phyloP scores from a whole-genome alignment of 192 early-diverging fungal genomes.

The Backusella mclennaniae region DNA sequence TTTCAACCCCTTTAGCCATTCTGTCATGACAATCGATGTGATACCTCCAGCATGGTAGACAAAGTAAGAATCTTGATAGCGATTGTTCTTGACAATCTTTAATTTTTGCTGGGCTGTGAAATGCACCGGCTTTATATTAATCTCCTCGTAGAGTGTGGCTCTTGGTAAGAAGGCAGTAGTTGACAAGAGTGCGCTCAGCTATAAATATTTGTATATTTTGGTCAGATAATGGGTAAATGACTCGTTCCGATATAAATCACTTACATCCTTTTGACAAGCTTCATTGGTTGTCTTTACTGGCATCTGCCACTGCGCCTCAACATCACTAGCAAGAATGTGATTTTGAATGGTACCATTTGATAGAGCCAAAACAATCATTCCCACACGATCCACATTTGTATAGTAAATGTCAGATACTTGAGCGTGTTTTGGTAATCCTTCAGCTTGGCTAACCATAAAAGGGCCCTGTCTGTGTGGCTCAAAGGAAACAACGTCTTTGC shows the following conservation, averaged over 20 bases:
- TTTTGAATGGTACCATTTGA: slow-evolving; percentile 62
- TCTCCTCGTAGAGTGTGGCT: slow-evolving; percentile 50
- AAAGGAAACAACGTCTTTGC: background rate
- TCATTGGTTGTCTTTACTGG: background rate
- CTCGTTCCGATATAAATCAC: background rate
- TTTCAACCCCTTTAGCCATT: slow-evolving; percentile 48
- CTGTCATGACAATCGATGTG: slow-evolving; percentile 58
- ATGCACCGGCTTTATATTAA: slow-evolving; percentile 36
- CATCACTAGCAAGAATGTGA: slow-evolving; percentile 54
- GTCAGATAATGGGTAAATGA: background rate
- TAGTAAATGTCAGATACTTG: slow-evolving; percentile 47
- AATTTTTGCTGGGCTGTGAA: slow-evolving; percentile 33
- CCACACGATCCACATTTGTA: slow-evolving; percentile 42
- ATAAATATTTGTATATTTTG: background rate
- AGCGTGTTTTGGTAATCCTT: slow-evolving; percentile 1
- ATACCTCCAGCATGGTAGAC: slow-evolving; percentile 68
- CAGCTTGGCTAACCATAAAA: slow-evolving; percentile 39
- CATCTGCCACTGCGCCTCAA: slow-evolving; percentile 39
- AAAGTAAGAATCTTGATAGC: slow-evolving; percentile 64
- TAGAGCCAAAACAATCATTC: slow-evolving; percentile 57
- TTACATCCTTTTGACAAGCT: slow-evolving; percentile 12
- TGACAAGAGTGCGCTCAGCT: background rate
- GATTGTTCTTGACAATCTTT: slow-evolving; percentile 54
- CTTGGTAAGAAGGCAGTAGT: slow-evolving; percentile 24
- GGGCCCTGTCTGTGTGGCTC: slow-evolving; percentile 48